Evolutionary conservation across 805 yeast species (phyloP).

Genomic region (Candida oleophila): DNA sequence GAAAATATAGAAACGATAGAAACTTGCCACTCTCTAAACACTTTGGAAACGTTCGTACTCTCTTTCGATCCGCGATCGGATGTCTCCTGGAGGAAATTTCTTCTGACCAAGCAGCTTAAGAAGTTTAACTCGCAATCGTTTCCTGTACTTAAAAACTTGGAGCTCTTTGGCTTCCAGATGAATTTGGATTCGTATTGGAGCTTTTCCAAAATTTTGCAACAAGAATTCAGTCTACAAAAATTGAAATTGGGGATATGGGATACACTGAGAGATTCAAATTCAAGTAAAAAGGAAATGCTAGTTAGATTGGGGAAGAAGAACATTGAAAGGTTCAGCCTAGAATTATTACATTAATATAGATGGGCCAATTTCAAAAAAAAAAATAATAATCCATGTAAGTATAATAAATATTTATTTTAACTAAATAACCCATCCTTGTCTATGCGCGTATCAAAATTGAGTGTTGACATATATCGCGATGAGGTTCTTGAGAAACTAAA

Average conservation of each 20-base stretch:
- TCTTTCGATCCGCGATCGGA: not conserved
- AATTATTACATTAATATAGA: too few species aligned
- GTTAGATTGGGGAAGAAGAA: not conserved
- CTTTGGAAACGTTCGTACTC: not conserved
- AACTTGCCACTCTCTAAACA: not conserved
- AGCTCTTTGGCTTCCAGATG: slow-evolving; percentile 4
- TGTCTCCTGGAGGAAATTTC: slow-evolving; percentile 5
- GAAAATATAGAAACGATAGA: too few species aligned
- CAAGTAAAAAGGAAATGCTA: not conserved
- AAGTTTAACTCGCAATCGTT: not conserved
- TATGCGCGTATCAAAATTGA: too few species aligned
- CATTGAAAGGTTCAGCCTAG: not conserved
- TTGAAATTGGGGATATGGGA: slow-evolving; percentile 2
- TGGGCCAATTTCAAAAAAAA: too few species aligned
- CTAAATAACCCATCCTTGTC: too few species aligned
- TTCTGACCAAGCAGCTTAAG: slow-evolving; percentile 4
- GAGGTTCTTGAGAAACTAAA: not conserved
- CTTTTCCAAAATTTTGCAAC: not conserved
- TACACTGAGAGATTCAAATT: not conserved
- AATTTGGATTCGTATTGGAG: slow-evolving; percentile 2
- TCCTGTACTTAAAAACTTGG: not conserved
- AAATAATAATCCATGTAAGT: too few species aligned
- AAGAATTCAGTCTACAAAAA: slow-evolving; percentile 1
- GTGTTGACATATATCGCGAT: not conserved
- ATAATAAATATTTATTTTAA: too few species aligned